Conservation (phyloP, 306 rosid genomes). For the Sesbania bispinosa region DNA sequence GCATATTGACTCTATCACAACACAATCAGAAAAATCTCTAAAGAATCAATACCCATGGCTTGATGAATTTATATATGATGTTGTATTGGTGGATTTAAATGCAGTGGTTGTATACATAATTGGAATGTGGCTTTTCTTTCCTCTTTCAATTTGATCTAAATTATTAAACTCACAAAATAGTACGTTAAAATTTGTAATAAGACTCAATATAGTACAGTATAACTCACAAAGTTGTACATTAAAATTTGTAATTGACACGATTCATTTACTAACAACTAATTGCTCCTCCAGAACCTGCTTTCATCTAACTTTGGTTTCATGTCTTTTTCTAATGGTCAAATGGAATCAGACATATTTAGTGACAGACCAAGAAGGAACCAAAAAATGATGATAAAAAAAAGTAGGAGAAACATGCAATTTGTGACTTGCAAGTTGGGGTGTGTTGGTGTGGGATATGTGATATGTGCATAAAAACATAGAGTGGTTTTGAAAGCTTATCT, state of each 20-base stretch:
- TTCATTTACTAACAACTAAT: background rate
- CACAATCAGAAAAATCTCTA: background rate
- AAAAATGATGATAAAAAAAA: background rate
- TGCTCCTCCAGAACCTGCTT: slow-evolving; percentile 1
- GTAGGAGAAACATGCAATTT: too few relatives aligned
- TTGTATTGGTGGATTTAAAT: too few relatives aligned
- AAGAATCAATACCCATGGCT: background rate
- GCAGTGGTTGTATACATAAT: background rate
- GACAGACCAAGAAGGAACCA: slow-evolving; percentile 20
- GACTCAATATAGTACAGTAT: too few relatives aligned
- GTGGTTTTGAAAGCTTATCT: too few relatives aligned
- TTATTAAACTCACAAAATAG: too few relatives aligned
- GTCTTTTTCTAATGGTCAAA: slow-evolving; percentile 3
- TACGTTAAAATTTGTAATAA: too few relatives aligned
- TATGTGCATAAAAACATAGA: too few relatives aligned
- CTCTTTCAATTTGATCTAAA: background rate
- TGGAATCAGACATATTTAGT: slow-evolving; percentile 21
- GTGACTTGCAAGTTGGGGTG: too few relatives aligned
- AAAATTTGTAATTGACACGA: too few relatives aligned
- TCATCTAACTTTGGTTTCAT: background rate
- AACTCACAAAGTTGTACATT: too few relatives aligned
- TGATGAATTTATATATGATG: background rate
- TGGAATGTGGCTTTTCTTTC: background rate
- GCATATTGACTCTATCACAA: background rate
- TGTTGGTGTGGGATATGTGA: background rate